These are phyloP conservation scores for Neofusicoccum sp. DNA, from an alignment of 2,329 filamentous ascomycete genomes.

Conservation along the genomic window DNA sequence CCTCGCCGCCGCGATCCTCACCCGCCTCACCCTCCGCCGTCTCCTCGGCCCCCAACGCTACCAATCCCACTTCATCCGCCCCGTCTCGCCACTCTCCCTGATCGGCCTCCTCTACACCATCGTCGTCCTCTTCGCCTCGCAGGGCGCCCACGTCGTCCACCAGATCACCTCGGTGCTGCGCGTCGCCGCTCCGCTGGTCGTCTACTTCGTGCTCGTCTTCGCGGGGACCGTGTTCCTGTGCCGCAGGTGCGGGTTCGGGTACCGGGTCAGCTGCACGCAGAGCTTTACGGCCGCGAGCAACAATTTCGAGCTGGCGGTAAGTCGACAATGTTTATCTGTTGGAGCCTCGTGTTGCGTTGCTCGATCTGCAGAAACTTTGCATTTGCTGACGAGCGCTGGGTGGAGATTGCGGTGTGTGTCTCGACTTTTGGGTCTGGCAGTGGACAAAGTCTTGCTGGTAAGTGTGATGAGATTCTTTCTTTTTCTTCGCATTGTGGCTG, in stretches of 20 bases:
- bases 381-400: too few relatives aligned
- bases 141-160: conserved; percentile 74
- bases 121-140: conserved; percentile 80
- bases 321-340: too few relatives aligned
- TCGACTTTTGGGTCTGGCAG: conserved; percentile 80
- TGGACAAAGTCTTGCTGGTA: conserved; percentile 62
- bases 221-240: conserved; percentile 65
- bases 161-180: conserved; percentile 83
- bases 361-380: too few relatives aligned
- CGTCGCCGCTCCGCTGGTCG: conserved; percentile 76
- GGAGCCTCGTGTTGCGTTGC: too few relatives aligned
- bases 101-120: conserved; percentile 88
- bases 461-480: conserved; percentile 73
- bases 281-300: conserved; percentile 91
- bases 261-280: conserved; percentile 71
- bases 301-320: conserved; percentile 91
- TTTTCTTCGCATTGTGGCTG: conserved; percentile 34
- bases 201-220: conserved; percentile 82
- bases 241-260: conserved; percentile 71
- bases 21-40: conserved; percentile 64
- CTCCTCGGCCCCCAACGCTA: conserved; percentile 64
- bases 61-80: conserved; percentile 68
- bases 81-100: conserved; percentile 72
- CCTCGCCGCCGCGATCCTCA: conserved; percentile 76
- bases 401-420: conserved; percentile 84